Evolutionary conservation across 192 early-diverging fungal genomes (phyloP).

Genomic region (Dispira parvispora): DNA sequence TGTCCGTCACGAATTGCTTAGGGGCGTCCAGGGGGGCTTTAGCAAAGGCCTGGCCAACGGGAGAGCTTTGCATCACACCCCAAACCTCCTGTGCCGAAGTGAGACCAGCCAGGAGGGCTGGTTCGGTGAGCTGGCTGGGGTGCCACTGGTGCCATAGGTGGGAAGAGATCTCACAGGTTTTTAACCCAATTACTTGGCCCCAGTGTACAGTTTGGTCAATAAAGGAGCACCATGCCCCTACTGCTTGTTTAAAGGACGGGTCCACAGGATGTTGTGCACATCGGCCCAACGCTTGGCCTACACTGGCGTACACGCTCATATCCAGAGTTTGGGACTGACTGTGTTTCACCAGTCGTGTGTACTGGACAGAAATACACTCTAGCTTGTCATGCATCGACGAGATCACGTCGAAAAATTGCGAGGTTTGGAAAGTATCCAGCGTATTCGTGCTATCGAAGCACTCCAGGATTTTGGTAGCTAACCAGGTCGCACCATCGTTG

Average conservation of each 20-base stretch:
- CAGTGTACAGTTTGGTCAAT: not conserved
- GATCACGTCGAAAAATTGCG: too few relatives aligned
- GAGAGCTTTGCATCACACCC: not conserved
- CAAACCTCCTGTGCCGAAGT: not conserved
- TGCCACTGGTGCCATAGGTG: constrained; percentile 4
- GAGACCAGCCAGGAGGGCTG: not conserved
- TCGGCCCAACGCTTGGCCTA: too few relatives aligned
- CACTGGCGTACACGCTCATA: not conserved
- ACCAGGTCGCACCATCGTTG: too few relatives aligned
- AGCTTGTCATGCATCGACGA: too few relatives aligned
- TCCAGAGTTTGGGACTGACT: not conserved
- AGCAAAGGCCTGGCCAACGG: not conserved
- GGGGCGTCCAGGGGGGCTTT: not conserved
- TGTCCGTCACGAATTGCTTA: not conserved
- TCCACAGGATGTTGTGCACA: too few relatives aligned
- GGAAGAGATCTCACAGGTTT: not conserved
- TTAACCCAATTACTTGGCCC: not conserved
- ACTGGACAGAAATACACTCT: not conserved
- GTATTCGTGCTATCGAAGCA: too few relatives aligned
- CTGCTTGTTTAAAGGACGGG: too few relatives aligned
- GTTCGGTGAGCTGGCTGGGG: not conserved
- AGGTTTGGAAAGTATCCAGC: too few relatives aligned
- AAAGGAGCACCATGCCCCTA: too few relatives aligned
- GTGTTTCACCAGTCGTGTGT: not conserved
- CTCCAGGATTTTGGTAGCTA: too few relatives aligned